Evolutionary conservation across 1,139 yeast genomes (phyloP).

Genomic region (Oligophagozyma castellii): DNA sequence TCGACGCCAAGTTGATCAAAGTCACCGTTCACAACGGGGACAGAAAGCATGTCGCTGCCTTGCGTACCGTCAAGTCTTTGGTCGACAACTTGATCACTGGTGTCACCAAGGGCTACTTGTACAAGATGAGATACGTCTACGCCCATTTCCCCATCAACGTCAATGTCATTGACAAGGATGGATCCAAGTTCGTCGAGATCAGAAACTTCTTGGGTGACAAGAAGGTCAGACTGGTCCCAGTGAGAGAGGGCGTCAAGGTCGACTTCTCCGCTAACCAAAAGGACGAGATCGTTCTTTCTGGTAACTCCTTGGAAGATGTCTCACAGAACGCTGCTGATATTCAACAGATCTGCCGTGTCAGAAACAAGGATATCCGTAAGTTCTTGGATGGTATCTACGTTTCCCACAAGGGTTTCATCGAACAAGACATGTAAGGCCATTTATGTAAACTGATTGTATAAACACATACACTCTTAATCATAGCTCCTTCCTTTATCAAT

Average conservation of each 20-base stretch:
- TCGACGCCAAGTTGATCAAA: conserved; percentile 60
- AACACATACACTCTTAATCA: too few species aligned
- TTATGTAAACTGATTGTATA: too few species aligned
- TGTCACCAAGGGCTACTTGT: conserved; percentile 98
- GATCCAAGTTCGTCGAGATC: conserved; percentile 74
- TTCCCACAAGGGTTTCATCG: conserved; percentile 87
- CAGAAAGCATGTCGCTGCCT: conserved; percentile 99
- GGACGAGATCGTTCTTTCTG: conserved; percentile 86
- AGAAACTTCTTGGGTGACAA: conserved; percentile 99
- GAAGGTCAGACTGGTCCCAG: conserved; percentile 77
- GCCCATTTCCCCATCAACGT: conserved; percentile 99
- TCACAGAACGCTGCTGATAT: conserved; percentile 98
- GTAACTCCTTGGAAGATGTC: conserved; percentile 96
- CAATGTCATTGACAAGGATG: conserved; percentile 67
- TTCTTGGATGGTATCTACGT: conserved; percentile 99
- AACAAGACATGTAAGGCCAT: conserved; percentile 28
- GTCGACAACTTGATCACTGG: conserved; percentile 92
- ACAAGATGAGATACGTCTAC: conserved; percentile 99
- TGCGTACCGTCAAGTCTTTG: conserved; percentile 96
- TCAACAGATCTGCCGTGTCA: conserved; percentile 96
- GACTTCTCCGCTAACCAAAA: conserved; percentile 74
- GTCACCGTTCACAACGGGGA: conserved; percentile 96
- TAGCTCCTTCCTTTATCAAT: too few species aligned
- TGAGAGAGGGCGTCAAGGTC: conserved; percentile 79
- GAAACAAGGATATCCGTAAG: conserved; percentile 99